Percentiles rank a stretch among this genome's conserved stretches.
phyloP scores from a whole-genome alignment of 179 eudicot genomes.

The Beta macrorhiza region DNA sequence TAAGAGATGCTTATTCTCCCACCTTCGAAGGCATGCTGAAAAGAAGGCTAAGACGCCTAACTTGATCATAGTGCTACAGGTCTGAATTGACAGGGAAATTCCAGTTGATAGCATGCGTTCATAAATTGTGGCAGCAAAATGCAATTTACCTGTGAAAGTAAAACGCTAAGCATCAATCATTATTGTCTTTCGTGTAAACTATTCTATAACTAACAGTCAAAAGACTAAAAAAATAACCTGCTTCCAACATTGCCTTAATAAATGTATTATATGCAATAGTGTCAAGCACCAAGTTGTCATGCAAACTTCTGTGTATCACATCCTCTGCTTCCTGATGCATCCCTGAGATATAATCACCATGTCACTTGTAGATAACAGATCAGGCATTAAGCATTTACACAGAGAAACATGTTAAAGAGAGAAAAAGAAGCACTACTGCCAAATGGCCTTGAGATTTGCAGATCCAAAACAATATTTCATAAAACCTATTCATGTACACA shows the following conservation, averaged over 20 bases:
- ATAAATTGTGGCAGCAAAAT: slow-evolving; percentile 44
- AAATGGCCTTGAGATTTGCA: neutral
- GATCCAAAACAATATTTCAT: neutral
- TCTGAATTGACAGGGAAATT: slow-evolving; percentile 74
- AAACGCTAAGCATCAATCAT: slow-evolving; percentile 7
- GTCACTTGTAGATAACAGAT: slow-evolving; percentile 1
- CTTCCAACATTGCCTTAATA: slow-evolving; percentile 81
- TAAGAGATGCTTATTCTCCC: neutral
- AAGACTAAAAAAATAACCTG: slow-evolving; percentile 47
- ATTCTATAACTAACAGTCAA: slow-evolving; percentile 13
- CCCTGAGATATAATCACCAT: slow-evolving; percentile 39
- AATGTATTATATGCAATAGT: slow-evolving; percentile 83
- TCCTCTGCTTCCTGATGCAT: slow-evolving; percentile 60
- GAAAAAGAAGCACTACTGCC: neutral
- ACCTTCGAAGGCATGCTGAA: neutral
- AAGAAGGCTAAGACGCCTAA: slow-evolving; percentile 20
- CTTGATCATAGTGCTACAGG: slow-evolving; percentile 89
- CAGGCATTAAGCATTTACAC: neutral
- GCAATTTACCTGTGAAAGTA: slow-evolving; percentile 49
- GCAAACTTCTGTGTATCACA: slow-evolving; percentile 49
- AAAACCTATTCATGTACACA: neutral
- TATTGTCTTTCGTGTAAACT: neutral
- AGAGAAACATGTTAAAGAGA: neutral
- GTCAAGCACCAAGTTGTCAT: slow-evolving; percentile 55
- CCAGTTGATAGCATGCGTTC: slow-evolving; percentile 51